A percentile compares a stretch with the other conserved stretches of the same genome.
These are phyloP conservation scores for Entophlyctis helioformis DNA, from an alignment of 192 early-diverging fungal species.

Conservation along the genomic window DNA sequence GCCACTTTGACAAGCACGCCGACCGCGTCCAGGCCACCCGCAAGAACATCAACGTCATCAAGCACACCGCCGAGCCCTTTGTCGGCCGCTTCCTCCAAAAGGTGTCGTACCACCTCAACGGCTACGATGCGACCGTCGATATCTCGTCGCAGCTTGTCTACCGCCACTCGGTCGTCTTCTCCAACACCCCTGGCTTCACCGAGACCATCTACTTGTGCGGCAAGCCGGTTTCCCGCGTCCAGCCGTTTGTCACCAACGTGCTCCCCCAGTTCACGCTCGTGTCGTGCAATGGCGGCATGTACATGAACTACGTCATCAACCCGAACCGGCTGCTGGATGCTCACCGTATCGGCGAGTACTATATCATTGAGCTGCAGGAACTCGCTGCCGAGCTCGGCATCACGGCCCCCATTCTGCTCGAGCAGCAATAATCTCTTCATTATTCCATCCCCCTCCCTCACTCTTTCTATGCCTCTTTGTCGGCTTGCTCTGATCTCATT, in stretches of 20 bases:
- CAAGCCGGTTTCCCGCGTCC: constrained; percentile 1
- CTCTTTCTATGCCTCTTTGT: too few relatives aligned
- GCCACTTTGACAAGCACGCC: not conserved
- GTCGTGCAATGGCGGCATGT: constrained; percentile 6
- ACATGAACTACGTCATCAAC: constrained; percentile 18
- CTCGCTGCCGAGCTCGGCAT: too few relatives aligned
- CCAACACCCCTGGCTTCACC: constrained; percentile 13
- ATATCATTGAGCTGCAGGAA: too few relatives aligned
- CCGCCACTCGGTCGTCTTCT: constrained; percentile 10
- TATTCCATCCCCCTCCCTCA: too few relatives aligned
- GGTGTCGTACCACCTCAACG: not conserved
- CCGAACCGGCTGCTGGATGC: too few relatives aligned
- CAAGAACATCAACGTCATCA: constrained; percentile 11
- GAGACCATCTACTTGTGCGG: constrained; percentile 10
- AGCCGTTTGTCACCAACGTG: constrained; percentile 8
- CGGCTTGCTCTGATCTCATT: too few relatives aligned
- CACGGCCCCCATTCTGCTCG: too few relatives aligned
- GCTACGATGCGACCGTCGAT: constrained; percentile 4
- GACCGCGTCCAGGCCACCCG: constrained; percentile 4
- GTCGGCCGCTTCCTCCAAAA: constrained; percentile 6
- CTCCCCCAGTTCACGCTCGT: constrained; percentile 8
- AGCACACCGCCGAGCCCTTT: constrained; percentile 8
- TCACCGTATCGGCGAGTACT: too few relatives aligned
- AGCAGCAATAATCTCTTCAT: too few relatives aligned
- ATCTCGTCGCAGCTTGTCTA: constrained; percentile 1